phyloP scores from a whole-genome alignment of 441 rosid genomes.

The Pelargonium cotyledonis region DNA sequence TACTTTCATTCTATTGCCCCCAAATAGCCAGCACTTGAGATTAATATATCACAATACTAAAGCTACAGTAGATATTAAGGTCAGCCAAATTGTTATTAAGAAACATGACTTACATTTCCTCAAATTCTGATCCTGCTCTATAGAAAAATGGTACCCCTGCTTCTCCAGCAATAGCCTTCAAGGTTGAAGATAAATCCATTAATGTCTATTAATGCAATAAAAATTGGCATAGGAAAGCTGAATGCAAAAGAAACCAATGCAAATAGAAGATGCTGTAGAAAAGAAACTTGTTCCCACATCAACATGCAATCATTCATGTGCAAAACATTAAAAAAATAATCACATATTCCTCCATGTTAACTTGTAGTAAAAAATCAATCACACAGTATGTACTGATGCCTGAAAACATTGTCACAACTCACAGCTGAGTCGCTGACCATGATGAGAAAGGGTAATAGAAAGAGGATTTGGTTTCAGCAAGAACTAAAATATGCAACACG shows the following conservation, averaged over 20 bases:
- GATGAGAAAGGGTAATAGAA: too few species aligned
- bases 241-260: neutral
- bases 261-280: neutral
- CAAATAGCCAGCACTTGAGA: neutral
- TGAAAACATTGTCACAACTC: neutral
- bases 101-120: conserved; percentile 73
- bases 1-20: neutral
- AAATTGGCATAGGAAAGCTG: too few species aligned
- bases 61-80: neutral
- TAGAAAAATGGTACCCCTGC: conserved; percentile 99
- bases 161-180: conserved; percentile 98
- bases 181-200: conserved; percentile 19
- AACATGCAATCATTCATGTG: neutral
- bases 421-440: too few species aligned
- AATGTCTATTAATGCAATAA: neutral
- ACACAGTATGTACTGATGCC: neutral
- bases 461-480: neutral
- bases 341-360: neutral
- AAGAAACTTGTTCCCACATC: neutral
- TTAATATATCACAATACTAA: neutral
- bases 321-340: neutral
- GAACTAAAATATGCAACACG: neutral
- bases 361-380: neutral
- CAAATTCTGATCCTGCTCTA: conserved; percentile 98
- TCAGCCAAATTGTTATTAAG: neutral